Percentiles rank a stretch among this genome's conserved stretches.
These are phyloP conservation scores for Nitzschia inconspicua DNA, from an alignment of 108 stramenopile species.

Conservation along the genomic window DNA sequence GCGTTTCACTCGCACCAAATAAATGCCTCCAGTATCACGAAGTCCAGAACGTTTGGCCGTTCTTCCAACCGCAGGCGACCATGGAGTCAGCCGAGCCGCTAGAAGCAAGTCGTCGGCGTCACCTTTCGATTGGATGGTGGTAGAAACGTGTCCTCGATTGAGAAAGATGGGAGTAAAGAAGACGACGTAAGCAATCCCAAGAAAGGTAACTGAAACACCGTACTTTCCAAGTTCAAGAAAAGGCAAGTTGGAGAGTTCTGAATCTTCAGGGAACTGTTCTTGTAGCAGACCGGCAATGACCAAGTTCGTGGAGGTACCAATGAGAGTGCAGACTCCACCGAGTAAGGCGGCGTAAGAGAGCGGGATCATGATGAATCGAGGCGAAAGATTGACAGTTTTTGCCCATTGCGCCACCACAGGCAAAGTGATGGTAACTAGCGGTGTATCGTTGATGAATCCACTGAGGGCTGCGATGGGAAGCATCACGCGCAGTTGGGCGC, in stretches of 20 bases:
- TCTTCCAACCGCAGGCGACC: slow-evolving; percentile 74
- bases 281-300: slow-evolving; percentile 69
- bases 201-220: slow-evolving; percentile 74
- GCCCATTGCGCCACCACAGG: slow-evolving; percentile 83
- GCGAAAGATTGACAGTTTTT: slow-evolving; percentile 46
- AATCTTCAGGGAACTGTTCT: slow-evolving; percentile 46
- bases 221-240: slow-evolving; percentile 75
- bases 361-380: slow-evolving; percentile 75
- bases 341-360: slow-evolving; percentile 81
- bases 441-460: slow-evolving; percentile 89
- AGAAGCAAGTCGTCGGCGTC: slow-evolving; percentile 58
- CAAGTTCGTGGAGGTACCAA: slow-evolving; percentile 86
- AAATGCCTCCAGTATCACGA: slow-evolving; percentile 80
- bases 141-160: slow-evolving; percentile 52
- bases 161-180: too few relatives aligned
- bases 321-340: slow-evolving; percentile 86
- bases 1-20: slow-evolving; percentile 78
- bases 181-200: slow-evolving; percentile 73
- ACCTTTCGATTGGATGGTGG: slow-evolving; percentile 43
- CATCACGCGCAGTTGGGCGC: slow-evolving; percentile 75
- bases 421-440: slow-evolving; percentile 84
- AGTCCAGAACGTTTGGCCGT: slow-evolving; percentile 74
- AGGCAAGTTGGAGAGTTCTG: slow-evolving; percentile 41
- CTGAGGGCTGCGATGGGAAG: slow-evolving; percentile 60
- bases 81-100: slow-evolving; percentile 66